Base-by-base conservation (phyloP, 1,284 basidiomycete genomes). In the Cutaneotrichosporon sp. region DNA sequence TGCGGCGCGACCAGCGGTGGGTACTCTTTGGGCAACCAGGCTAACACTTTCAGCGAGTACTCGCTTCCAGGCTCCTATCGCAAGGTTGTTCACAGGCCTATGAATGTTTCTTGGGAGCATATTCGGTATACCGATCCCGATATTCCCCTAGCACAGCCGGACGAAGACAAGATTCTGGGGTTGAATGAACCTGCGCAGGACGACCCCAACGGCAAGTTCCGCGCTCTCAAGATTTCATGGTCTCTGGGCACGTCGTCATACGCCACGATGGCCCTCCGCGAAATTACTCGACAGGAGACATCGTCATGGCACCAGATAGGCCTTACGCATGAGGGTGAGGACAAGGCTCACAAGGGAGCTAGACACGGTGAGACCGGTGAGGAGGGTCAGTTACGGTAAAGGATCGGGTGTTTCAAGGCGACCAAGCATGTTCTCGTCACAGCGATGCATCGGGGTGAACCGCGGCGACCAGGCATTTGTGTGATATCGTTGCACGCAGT, bases 21-120 rank as follows among this genome's bases (percentile, higher is more conserved):
- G 84, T 63, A 63, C 83, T 43, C 49, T 26, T 25, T n/a, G 19
- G 14, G n/a, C n/a, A n/a, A n/a, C n/a, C n/a, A n/a, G n/a, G n/a
- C n/a, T n/a, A n/a, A n/a, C n/a, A n/a, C n/a, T n/a, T n/a, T n/a
- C 42, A 93, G 90, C 68, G 93, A 97, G 51, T 97, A 92, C 75
- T 88, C 85, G 7, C 79, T 98, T 24, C 85, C 84, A 50, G 96
- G 96, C 7, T 90, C 92, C 1, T 98, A 98, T 71, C 85, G 96
- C 55, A 85, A 86, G 55, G 88, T 98, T 51, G 74, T 98, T 49
- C 90, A 93, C 63, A 78, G 85, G 20, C 94, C 96, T 0, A 82
- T 81, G 46, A 80, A 88, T 58, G 76, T 97, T 34, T 81, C 83
- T 0, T 96, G 90, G 88, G 78, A 80, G 5, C 81, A 88, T 17